A percentile compares a stretch with the other conserved stretches of the same genome.
Evolutionary conservation across 75 land plant genomes (phyloP).

Genomic region (Pinus taeda): DNA sequence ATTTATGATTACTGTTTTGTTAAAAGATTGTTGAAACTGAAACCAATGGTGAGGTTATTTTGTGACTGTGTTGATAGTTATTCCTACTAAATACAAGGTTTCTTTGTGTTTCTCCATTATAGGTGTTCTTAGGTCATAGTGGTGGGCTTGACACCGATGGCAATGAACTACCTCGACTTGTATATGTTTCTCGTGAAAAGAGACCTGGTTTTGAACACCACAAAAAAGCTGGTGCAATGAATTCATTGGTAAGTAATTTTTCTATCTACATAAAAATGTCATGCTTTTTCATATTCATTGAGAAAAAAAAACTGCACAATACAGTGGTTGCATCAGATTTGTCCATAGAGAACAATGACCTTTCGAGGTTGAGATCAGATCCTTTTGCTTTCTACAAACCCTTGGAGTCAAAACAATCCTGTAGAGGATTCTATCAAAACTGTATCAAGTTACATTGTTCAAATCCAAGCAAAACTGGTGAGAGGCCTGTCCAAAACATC

Average conservation of each 20-base stretch:
- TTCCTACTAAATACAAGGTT: not conserved
- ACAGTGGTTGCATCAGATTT: too few species aligned
- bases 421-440: too few species aligned
- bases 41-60: not conserved
- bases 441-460: too few species aligned
- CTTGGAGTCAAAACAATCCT: too few species aligned
- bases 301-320: too few species aligned
- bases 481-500: too few species aligned
- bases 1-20: constrained; percentile 29
- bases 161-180: constrained; percentile 21
- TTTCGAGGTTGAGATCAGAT: too few species aligned
- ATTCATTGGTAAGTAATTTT: constrained; percentile 22
- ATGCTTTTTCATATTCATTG: not conserved
- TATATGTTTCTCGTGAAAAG: constrained; percentile 29
- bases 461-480: too few species aligned
- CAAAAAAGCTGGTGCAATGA: constrained; percentile 24
- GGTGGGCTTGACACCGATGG: constrained; percentile 34
- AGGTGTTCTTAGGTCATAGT: constrained; percentile 36
- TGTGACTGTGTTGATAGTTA: not conserved
- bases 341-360: too few species aligned
- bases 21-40: not conserved
- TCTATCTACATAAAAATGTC: too few species aligned
- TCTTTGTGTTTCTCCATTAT: not conserved
- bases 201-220: constrained; percentile 31
- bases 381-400: too few species aligned